Evolutionary conservation across 495 filamentous ascomycete species (phyloP).

Genomic region (Gamarada debralockiae): DNA sequence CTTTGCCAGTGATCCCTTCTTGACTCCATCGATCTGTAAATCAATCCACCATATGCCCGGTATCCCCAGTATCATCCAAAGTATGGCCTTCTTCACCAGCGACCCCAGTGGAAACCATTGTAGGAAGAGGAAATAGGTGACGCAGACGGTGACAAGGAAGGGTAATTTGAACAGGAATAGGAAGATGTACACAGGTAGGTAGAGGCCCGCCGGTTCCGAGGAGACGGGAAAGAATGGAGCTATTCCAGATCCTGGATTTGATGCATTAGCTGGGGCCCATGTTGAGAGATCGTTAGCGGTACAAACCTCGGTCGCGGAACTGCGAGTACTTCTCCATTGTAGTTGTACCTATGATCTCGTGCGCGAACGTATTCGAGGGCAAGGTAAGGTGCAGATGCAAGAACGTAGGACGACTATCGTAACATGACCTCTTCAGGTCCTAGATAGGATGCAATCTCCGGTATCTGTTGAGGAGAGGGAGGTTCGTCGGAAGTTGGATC

Average conservation of each 20-base stretch:
- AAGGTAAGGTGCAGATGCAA: no score
- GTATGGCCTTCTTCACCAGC: constrained; percentile 69
- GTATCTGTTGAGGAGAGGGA: no score
- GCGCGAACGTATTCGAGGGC: no score
- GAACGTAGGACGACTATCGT: not conserved
- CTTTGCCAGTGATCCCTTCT: constrained; percentile 65
- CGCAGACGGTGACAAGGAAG: constrained; percentile 62
- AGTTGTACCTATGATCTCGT: not conserved
- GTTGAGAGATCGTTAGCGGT: constrained; percentile 1
- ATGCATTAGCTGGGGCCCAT: constrained; percentile 14
- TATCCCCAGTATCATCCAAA: constrained; percentile 83
- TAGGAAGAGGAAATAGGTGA: constrained; percentile 73
- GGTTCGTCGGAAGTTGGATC: no score
- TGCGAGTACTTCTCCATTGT: constrained; percentile 97
- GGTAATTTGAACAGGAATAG: constrained; percentile 80
- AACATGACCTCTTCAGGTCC: not conserved
- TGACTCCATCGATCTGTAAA: constrained; percentile 91
- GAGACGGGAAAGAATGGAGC: constrained; percentile 88
- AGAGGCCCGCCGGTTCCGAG: constrained; percentile 52
- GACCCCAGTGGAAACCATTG: constrained; percentile 85
- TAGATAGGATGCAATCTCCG: no score
- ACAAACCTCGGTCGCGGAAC: constrained; percentile 84
- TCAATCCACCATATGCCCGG: constrained; percentile 98
- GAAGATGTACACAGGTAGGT: constrained; percentile 59
- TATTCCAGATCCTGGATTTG: constrained; percentile 77